Evolutionary conservation across 2,329 filamentous ascomycete genomes (phyloP).

Genomic region (Fusarium humuli): DNA sequence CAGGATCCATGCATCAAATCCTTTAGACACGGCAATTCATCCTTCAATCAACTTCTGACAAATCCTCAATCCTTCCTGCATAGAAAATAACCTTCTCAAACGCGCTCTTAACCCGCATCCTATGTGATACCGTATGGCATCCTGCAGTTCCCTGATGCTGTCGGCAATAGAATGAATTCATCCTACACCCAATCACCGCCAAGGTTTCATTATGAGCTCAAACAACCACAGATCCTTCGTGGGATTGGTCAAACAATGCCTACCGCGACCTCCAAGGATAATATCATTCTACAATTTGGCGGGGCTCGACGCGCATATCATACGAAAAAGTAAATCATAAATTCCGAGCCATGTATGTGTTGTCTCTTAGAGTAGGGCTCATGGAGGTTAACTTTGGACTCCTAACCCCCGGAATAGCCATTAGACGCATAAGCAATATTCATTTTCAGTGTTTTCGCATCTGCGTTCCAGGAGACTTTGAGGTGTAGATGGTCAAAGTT

Average conservation of each 20-base stretch:
- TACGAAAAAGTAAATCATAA: neutral
- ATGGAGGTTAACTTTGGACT: neutral
- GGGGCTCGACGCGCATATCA: neutral
- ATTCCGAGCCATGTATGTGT: neutral
- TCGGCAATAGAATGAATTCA: neutral
- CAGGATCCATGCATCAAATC: neutral
- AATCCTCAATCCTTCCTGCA: constrained; percentile 3
- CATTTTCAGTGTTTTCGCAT: constrained; percentile 4
- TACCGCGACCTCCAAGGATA: neutral
- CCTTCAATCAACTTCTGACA: constrained; percentile 11
- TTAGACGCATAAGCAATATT: constrained; percentile 23
- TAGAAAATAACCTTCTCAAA: constrained; percentile 35
- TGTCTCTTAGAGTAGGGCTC: neutral
- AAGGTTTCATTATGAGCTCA: neutral
- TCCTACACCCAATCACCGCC: constrained; percentile 1
- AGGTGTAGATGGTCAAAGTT: neutral
- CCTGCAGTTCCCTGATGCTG: neutral
- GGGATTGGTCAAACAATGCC: neutral
- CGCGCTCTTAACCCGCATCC: constrained; percentile 8
- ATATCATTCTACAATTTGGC: neutral
- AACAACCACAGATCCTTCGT: neutral
- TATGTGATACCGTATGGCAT: neutral
- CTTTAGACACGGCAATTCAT: neutral
- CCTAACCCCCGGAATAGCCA: constrained; percentile 10
- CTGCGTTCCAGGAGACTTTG: neutral